Evolutionary conservation across 2,329 filamentous ascomycete genomes (phyloP), one percentile per base, ranked within the genome.

Genomic region (Cryphonectria japonica): DNA sequence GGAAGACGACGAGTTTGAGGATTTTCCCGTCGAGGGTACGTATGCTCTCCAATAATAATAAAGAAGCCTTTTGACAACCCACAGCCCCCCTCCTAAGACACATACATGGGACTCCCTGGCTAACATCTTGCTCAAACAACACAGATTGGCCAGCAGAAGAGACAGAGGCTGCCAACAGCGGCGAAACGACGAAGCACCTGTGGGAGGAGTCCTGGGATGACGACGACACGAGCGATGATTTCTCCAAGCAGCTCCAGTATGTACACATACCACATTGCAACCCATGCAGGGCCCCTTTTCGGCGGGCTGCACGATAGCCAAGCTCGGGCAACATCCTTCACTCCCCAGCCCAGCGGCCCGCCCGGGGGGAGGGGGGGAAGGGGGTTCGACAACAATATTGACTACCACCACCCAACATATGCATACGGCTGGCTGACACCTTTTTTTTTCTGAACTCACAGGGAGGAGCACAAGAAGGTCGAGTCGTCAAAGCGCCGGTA

Each of bases 191-290:
- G 74, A 84, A 88, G 80, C 95, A 98, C 84, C 86, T 99, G 69
- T 99, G 96, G 96, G 96, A 99, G 83, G 96, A 99, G 87, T 98
- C 94, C 86, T 99, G 96, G 96, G 96, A 99, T 79, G 96, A 99
- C 79, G 95, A 98, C 80, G 96, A 98, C 83, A 96, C 94, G 75
- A 96, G 88, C 78, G 96, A 99, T 80, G 96, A 99, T 79, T 99
- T 99, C 81, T 96, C 94, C 16, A 89, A 93, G 78, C 95, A 98
- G 85, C 84, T 99, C 79, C 97, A 94, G 95, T 97, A 82, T 76
- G 92, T 66, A 37, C 32, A 60, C 26, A 19, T 32, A 43, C 61
- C 54, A 19, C 26, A 59, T 5, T 13, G 19, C 5, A 59, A 2
- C 14, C 1, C 13, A 32, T 13, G 50, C 13, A 32, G n/a, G n/a